Conservation (phyloP, 2,329 filamentous ascomycete species). For the Fusarium torreyae region DNA sequence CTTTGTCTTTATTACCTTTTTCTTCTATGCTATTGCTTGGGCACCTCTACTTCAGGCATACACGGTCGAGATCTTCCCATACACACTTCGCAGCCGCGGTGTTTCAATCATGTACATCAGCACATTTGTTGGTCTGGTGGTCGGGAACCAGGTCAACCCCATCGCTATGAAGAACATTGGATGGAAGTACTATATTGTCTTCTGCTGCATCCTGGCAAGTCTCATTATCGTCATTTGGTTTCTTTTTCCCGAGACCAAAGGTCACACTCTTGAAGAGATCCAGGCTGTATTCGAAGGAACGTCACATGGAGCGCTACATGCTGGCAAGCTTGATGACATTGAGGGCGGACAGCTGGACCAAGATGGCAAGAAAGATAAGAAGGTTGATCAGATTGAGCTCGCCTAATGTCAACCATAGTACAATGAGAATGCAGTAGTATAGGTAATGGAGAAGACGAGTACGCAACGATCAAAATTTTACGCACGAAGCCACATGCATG, state of each 20-base stretch:
- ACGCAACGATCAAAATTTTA: background rate
- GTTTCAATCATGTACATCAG: conserved; percentile 43
- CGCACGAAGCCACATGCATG: no score
- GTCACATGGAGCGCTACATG: conserved; percentile 1
- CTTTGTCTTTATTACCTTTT: conserved; percentile 59
- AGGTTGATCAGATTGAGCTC: conserved; percentile 40
- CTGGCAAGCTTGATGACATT: conserved; percentile 26
- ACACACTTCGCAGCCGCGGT: conserved; percentile 42
- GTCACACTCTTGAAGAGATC: conserved; percentile 52
- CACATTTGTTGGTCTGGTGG: conserved; percentile 44
- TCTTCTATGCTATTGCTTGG: conserved; percentile 56
- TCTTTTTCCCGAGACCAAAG: conserved; percentile 55
- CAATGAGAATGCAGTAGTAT: no score
- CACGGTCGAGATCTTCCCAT: conserved; percentile 49
- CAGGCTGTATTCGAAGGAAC: conserved; percentile 50
- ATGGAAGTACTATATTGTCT: conserved; percentile 61
- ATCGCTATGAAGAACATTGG: conserved; percentile 56
- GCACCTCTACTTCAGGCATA: conserved; percentile 54
- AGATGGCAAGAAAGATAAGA: conserved; percentile 29
- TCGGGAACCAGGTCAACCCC: conserved; percentile 60
- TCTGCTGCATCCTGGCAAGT: conserved; percentile 53
- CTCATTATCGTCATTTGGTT: conserved; percentile 56
- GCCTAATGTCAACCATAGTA: background rate
- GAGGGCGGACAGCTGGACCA: conserved; percentile 17
- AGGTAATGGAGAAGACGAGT: background rate